These are phyloP conservation scores for Stagonosporopsis rhizophila DNA, from an alignment of 2,329 filamentous ascomycete genomes.

Conservation along the genomic window DNA sequence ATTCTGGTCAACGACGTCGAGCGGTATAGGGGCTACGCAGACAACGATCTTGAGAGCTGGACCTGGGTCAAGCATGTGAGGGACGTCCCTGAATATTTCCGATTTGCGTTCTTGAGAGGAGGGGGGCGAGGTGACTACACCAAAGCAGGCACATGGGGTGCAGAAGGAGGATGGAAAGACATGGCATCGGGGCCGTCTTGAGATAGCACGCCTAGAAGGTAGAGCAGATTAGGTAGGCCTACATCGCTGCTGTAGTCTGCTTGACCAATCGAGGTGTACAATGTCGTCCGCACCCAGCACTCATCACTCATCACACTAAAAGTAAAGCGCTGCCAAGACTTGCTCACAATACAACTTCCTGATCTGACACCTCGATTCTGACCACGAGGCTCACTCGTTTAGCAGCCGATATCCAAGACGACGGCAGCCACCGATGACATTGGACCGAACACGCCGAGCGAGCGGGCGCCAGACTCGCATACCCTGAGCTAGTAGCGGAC, in stretches of 20 bases:
- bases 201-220: not conserved
- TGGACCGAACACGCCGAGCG: not conserved
- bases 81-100: slow-evolving; percentile 71
- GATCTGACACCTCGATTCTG: not conserved
- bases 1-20: slow-evolving; percentile 88
- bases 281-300: not conserved
- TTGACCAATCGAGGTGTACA: not conserved
- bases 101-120: slow-evolving; percentile 77
- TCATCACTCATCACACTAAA: not conserved
- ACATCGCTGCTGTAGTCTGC: not conserved
- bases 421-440: not conserved
- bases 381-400: not conserved
- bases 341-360: not conserved
- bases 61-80: slow-evolving; percentile 64
- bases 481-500: not conserved
- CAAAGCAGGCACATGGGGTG: slow-evolving; percentile 74
- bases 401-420: not conserved
- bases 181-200: slow-evolving; percentile 67
- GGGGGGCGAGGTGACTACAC: slow-evolving; percentile 73
- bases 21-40: slow-evolving; percentile 62
- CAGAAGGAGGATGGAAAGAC: slow-evolving; percentile 68
- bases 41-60: slow-evolving; percentile 56
- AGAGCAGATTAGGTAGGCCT: not conserved
- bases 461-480: no score
- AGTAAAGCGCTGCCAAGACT: not conserved